Conservation (phyloP, 2,329 filamentous ascomycete species). For the Coniochaeta sp. region DNA sequence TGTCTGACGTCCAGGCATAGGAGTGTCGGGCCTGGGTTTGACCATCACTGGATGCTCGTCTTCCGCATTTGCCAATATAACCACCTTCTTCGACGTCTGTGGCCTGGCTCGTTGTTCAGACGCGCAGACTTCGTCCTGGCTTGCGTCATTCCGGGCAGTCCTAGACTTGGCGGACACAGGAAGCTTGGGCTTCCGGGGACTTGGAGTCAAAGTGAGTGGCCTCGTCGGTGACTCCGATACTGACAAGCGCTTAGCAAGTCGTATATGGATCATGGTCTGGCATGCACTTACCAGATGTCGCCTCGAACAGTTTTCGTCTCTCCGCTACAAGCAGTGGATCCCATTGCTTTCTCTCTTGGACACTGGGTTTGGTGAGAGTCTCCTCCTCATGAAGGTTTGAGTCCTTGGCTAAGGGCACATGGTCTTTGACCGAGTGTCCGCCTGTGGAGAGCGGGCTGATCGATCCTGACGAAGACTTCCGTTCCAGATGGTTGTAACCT, state of each 20-base stretch:
- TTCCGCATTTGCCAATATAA: not conserved
- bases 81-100: not conserved
- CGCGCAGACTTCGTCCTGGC: not conserved
- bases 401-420: not conserved
- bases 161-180: not conserved
- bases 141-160: not conserved
- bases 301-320: conserved; percentile 24
- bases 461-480: not conserved
- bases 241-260: conserved; percentile 3
- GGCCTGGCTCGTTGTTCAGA: not conserved
- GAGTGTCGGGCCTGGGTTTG: conserved; percentile 1
- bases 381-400: not conserved
- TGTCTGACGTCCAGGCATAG: not conserved
- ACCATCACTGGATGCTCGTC: not conserved
- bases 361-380: not conserved
- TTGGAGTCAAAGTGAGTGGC: not conserved
- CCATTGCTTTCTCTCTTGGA: conserved; percentile 11
- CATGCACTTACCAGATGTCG: conserved; percentile 16
- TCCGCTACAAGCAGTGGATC: conserved; percentile 20
- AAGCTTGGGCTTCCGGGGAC: not conserved
- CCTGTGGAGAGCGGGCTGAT: not conserved
- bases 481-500: not conserved
- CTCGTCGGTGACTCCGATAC: not conserved
- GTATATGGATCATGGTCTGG: not conserved
- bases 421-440: not conserved